Conservation (phyloP, 2,329 filamentous ascomycete genomes). For the Xylaria digitata region DNA sequence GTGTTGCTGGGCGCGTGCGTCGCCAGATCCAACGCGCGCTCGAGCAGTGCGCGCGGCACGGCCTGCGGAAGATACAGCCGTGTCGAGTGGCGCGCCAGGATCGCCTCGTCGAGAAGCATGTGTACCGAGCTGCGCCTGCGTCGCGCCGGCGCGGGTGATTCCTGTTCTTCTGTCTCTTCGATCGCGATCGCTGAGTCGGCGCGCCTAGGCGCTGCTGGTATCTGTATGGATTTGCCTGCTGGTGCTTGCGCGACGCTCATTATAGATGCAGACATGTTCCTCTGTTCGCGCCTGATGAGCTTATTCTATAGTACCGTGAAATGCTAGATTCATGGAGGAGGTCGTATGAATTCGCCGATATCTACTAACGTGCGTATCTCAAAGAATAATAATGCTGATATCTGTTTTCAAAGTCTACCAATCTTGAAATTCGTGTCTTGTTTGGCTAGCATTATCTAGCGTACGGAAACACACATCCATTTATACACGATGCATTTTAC, state of each 20-base stretch:
- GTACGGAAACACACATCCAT: background rate
- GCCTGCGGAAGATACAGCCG: constrained; percentile 32
- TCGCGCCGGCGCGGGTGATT: background rate
- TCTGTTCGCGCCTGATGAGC: background rate
- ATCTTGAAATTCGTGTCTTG: background rate
- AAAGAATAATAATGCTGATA: background rate
- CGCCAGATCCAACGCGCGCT: constrained; percentile 32
- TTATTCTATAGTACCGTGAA: background rate
- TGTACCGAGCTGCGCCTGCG: constrained; percentile 1
- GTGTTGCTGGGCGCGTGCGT: constrained; percentile 39
- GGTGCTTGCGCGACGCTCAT: background rate
- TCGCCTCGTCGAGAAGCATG: constrained; percentile 40
- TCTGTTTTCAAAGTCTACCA: background rate
- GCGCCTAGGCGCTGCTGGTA: background rate
- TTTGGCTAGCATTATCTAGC: background rate
- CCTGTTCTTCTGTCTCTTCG: background rate
- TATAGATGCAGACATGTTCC: background rate
- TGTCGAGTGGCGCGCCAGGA: constrained; percentile 37
- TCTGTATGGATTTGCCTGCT: too few species aligned
- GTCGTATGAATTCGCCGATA: background rate
- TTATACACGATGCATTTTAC: background rate
- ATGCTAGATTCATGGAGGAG: too few species aligned
- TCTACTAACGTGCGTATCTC: background rate
- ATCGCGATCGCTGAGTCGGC: constrained; percentile 15
- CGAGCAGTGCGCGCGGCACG: constrained; percentile 27